Evolutionary conservation across 2,329 filamentous ascomycete species (phyloP).

Genomic region (Beauveria asiatica): DNA sequence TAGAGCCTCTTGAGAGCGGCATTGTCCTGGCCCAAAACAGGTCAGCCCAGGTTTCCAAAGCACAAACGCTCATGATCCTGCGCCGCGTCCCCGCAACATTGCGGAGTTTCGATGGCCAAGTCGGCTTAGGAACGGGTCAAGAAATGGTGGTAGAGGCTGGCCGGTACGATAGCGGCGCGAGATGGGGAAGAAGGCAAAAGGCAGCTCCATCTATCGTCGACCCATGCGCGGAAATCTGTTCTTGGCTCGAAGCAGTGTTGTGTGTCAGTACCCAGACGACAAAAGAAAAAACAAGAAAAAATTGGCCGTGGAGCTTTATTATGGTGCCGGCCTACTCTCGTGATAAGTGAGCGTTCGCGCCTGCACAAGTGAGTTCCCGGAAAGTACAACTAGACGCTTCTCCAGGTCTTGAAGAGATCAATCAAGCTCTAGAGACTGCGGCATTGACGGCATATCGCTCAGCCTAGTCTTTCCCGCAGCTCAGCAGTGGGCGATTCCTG

Average conservation of each 20-base stretch:
- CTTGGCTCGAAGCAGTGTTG: background rate
- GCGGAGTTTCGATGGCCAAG: background rate
- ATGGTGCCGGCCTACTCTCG: background rate
- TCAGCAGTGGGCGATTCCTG: background rate
- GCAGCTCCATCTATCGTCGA: background rate
- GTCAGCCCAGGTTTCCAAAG: background rate
- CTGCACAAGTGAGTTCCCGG: background rate
- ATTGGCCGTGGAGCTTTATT: background rate
- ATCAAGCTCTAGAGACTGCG: background rate
- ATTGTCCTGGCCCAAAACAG: background rate
- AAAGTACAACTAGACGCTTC: conserved; percentile 8
- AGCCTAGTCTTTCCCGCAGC: no score
- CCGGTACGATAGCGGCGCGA: background rate
- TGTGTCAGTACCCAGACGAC: background rate
- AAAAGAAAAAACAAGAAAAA: no score
- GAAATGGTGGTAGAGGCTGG: background rate
- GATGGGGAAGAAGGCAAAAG: background rate
- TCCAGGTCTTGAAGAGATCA: background rate
- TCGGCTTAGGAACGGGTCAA: background rate
- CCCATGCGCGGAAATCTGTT: background rate
- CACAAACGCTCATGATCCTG: background rate
- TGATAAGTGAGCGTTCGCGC: background rate
- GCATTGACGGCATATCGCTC: background rate
- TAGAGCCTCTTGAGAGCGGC: background rate
- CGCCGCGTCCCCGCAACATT: background rate